Conservation (phyloP, 202 grass and related monocot species). For the Schoenoplectus triqueter region DNA sequence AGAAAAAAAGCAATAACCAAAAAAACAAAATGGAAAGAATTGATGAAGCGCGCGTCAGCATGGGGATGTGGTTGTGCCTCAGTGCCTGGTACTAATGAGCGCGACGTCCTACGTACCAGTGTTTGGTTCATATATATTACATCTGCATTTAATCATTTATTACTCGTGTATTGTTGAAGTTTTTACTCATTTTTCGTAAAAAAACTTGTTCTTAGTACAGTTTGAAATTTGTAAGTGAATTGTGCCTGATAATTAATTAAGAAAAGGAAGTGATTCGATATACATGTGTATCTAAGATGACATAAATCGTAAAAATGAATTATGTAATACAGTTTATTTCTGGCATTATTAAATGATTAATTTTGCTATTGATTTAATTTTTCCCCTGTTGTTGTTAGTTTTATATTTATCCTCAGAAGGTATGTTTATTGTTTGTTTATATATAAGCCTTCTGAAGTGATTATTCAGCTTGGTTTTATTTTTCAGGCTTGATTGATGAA, state of each 20-base stretch:
- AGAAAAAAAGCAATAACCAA: background rate
- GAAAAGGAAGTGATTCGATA: background rate
- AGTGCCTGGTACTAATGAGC: too few species aligned
- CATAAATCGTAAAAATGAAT: background rate
- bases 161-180: background rate
- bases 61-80: too few species aligned
- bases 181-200: background rate
- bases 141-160: background rate
- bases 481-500: too few species aligned
- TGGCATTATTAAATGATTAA: too few species aligned
- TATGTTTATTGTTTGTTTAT: background rate
- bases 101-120: background rate
- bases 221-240: background rate
- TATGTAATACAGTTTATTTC: background rate
- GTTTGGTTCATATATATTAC: background rate
- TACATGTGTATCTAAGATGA: background rate
- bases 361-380: too few species aligned
- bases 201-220: background rate
- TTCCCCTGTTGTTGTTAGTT: too few species aligned
- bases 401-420: too few species aligned
- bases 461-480: too few species aligned
- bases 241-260: background rate
- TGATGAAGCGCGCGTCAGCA: background rate
- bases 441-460: too few species aligned
- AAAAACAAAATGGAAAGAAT: background rate